Evolutionary conservation across 345 rosid species (phyloP), one percentile per base, ranked within the genome.

Genomic region (Tarenaya hassleriana): DNA sequence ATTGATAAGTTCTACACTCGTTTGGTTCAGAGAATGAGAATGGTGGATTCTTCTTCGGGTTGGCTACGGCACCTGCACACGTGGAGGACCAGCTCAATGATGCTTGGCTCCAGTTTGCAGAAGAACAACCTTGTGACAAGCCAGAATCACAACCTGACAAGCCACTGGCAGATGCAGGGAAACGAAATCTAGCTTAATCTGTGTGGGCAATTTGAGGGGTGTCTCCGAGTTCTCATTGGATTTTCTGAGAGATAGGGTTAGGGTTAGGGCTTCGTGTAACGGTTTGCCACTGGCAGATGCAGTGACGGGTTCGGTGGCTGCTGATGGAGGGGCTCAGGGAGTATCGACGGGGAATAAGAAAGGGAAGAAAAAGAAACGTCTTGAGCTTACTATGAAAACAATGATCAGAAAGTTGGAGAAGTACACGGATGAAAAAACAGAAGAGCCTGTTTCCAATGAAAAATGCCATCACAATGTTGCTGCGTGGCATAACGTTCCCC

Each of bases 41-140:
- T 32, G 43, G 62, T 14, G 70, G 54, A n/a, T 91, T 91, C 72
- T 86, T 91, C 89, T 91, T 84, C 66, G 98, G 98, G 58, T 76
- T 91, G 77, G 98, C 96, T 34, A 91, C 98, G 3, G 98, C 96
- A 3, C 95, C 98, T 21, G 96, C 96, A 19, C 96, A 86, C 62
- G 96, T 78, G 21, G 98, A 87, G 68, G 98, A 91, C 71, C 69
- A 67, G 67, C 89, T 91, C 17, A 10, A 84, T 54, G 98, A 91
- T 74, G 95, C 96, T 60, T 91, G 98, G 98, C 77, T 86, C 13
- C 75, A 78, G 70, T 91, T 84, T 73, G 98, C 96, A 0, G 88
- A 64, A 67, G 98, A 78, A 68, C 35, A 50, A 8, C 75, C 82
- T 15, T 44, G 67, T 47, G 70, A 69, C 33, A 58, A 64, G 8